A percentile compares a stretch with the other conserved stretches of the same genome.
phyloP scores from a whole-genome alignment of 768 basidiomycete species.

The Exidia glandulosa region DNA sequence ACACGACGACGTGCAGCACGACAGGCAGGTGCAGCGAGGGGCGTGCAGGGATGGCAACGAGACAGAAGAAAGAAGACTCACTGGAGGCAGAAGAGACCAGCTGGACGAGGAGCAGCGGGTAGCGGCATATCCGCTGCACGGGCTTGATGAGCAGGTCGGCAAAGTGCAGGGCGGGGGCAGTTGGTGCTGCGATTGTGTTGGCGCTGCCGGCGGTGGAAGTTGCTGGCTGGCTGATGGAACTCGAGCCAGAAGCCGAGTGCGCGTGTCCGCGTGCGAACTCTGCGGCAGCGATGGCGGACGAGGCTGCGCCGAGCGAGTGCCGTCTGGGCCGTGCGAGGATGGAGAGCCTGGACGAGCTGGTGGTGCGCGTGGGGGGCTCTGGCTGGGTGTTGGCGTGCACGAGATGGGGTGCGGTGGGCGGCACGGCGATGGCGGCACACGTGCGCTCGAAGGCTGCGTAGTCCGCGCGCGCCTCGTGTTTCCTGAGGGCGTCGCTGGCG shows the following conservation, averaged over 20 bases:
- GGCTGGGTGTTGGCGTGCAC: neutral
- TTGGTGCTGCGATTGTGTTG: conserved; percentile 6
- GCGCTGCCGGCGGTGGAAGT: no score
- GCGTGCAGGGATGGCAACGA: neutral
- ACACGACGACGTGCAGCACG: neutral
- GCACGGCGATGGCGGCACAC: neutral
- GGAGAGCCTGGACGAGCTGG: conserved; percentile 14
- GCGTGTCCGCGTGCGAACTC: neutral
- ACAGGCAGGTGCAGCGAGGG: neutral
- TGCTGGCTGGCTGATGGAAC: no score
- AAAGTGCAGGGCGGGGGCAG: conserved; percentile 41
- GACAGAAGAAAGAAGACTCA: neutral
- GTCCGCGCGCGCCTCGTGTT: conserved; percentile 52
- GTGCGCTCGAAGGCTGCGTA: conserved; percentile 71
- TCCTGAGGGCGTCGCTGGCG: conserved; percentile 64
- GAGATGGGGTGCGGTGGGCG: conserved; percentile 2
- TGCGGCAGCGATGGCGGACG: neutral
- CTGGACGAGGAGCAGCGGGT: conserved; percentile 79
- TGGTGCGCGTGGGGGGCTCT: neutral
- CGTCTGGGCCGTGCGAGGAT: conserved; percentile 9
- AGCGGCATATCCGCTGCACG: conserved; percentile 92
- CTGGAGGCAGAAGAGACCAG: conserved; percentile 27
- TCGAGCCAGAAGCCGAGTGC: neutral
- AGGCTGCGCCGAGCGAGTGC: neutral
- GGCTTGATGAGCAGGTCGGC: conserved; percentile 94